These are phyloP conservation scores for Adansonia gregorii DNA, from an alignment of 441 rosid species.

Conservation along the genomic window DNA sequence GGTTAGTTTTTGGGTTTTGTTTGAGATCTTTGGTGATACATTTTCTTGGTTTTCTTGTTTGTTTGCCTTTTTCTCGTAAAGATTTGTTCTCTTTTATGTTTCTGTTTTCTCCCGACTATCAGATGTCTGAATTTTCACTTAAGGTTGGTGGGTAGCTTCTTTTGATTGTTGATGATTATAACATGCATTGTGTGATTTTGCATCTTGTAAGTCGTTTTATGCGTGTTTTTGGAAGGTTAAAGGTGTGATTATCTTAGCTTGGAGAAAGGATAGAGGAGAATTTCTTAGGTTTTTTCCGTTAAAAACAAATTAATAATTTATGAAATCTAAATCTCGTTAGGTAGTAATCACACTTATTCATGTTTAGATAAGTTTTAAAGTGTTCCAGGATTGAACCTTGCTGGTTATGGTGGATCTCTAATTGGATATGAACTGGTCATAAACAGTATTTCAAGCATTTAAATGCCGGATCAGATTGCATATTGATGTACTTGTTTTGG, in stretches of 20 bases:
- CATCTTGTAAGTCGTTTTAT: not conserved
- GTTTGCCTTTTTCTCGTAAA: not conserved
- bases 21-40: constrained; percentile 23
- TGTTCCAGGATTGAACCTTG: not conserved
- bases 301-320: not conserved
- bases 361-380: not conserved
- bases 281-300: not conserved
- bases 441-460: not conserved
- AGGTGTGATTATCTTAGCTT: constrained; percentile 13
- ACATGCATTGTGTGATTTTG: constrained; percentile 12
- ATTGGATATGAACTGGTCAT: not conserved
- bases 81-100: not conserved
- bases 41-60: constrained; percentile 8
- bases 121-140: constrained; percentile 11
- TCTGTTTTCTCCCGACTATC: constrained; percentile 2
- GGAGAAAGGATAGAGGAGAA: not conserved
- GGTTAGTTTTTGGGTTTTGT: constrained; percentile 48
- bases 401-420: not conserved
- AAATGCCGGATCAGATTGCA: constrained; percentile 8
- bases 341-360: not conserved
- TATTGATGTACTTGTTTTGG: not conserved
- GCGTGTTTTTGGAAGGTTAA: not conserved
- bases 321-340: not conserved
- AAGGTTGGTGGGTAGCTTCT: constrained; percentile 5
- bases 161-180: not conserved